Base-by-base conservation (phyloP, 306 rosid species). In the Prunus armeniaca region DNA sequence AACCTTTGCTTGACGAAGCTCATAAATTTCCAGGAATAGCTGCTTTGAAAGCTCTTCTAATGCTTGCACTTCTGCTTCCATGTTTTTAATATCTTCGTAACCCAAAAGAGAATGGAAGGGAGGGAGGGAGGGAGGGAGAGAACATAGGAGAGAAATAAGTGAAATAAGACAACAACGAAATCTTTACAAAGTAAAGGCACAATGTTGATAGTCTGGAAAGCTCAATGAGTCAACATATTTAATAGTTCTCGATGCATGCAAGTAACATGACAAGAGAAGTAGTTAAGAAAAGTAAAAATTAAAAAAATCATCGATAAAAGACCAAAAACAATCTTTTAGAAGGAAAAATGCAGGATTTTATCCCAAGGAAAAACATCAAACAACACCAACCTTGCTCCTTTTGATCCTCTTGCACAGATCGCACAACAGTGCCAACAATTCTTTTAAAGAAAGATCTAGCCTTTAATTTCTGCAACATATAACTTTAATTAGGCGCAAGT, bases 1-100 rank as follows among this genome's bases (percentile, higher is more conserved):
- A 80, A 95, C 98, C 96, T 92, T 95, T 24, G 97, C 97, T 86
- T 95, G 96, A 49, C 96, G 96, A 82, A 92, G 97, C 87, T 95
- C 99, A 25, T 90, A 95, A 85, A 95, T 92, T 87, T 95, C 99
- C 86, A 95, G 83, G 84, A 95, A 92, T 74, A 95, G 86, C 82
- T 95, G 97, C 90, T 91, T 92, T 41, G 99, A 92, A 34, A 95
- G 97, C 92, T 95, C 99, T 82, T 95, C 97, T 50, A 90, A 88
- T 51, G 92, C 95, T 79, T 84, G 88, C 45, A 92, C 99, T 87
- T 95, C 97, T 56, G 97, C 99, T 84, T 95, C 97, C 90, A 88
- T 80, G 87, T 78, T 88, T 86, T 83, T 91, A 69, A 92, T 95
- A 85, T 95, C 99, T 93, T 46, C 49, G 61, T 47, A 13, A 27